A percentile compares a stretch with the other conserved stretches of the same genome.
Evolutionary conservation across 1,139 yeast species (phyloP).

Genomic region (Petasospora fabianii): DNA sequence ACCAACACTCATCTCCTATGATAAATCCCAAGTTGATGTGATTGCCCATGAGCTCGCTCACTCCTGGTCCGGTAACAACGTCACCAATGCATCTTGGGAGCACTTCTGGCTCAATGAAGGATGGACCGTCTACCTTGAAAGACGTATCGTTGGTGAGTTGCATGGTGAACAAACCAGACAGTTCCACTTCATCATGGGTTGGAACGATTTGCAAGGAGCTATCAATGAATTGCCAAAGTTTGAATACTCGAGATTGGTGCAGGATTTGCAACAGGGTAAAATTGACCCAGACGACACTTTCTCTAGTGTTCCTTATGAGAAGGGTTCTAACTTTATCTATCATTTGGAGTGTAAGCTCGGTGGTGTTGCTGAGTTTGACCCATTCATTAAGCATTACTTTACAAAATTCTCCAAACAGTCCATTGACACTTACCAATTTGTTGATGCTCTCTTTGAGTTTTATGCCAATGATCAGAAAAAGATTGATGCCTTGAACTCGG

Average conservation of each 20-base stretch:
- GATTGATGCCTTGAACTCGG: constrained; percentile 46
- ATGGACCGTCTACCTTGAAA: constrained; percentile 90
- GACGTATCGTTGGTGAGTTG: constrained; percentile 55
- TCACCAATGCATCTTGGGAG: constrained; percentile 88
- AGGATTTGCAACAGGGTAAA: constrained; percentile 56
- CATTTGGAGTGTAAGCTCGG: constrained; percentile 67
- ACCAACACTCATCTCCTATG: constrained; percentile 84
- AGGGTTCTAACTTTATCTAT: constrained; percentile 78
- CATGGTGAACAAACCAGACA: constrained; percentile 70
- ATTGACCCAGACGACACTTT: constrained; percentile 87
- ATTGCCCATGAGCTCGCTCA: constrained; percentile 92
- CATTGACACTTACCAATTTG: constrained; percentile 76
- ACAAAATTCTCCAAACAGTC: constrained; percentile 63
- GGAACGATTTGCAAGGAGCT: constrained; percentile 73
- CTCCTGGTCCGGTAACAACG: constrained; percentile 89
- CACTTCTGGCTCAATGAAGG: constrained; percentile 96
- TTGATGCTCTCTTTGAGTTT: constrained; percentile 70
- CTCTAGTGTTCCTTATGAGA: constrained; percentile 85
- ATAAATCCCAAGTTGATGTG: constrained; percentile 81
- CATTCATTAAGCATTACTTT: constrained; percentile 78
- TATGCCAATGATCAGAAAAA: constrained; percentile 34
- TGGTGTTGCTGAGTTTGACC: constrained; percentile 60
- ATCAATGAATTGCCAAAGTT: constrained; percentile 51
- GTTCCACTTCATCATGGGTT: constrained; percentile 81
- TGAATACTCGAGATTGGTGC: constrained; percentile 64